These are phyloP conservation scores for Cyclaneusma minus DNA, from an alignment of 2,329 filamentous ascomycete genomes.

Conservation along the genomic window DNA sequence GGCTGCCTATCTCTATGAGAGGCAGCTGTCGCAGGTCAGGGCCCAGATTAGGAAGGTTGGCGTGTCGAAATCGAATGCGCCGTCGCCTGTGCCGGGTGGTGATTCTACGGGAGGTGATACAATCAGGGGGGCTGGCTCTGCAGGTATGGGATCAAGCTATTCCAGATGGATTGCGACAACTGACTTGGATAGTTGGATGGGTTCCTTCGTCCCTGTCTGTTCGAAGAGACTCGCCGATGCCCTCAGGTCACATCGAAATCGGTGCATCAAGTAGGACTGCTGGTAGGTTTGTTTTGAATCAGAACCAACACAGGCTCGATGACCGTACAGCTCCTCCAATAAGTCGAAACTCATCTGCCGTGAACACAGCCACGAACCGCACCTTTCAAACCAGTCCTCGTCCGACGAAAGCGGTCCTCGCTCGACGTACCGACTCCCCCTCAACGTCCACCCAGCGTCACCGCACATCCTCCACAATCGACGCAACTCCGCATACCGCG, in stretches of 20 bases:
- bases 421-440: constrained; percentile 14
- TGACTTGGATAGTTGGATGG: constrained; percentile 12
- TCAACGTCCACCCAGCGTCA: constrained; percentile 7
- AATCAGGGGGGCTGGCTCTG: constrained; percentile 36
- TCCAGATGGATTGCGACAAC: too few relatives aligned
- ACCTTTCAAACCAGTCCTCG: constrained; percentile 12
- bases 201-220: constrained; percentile 14
- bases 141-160: constrained; percentile 25
- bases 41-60: constrained; percentile 74
- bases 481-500: constrained; percentile 6
- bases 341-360: constrained; percentile 16
- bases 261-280: constrained; percentile 9
- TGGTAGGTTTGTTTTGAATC: constrained; percentile 7
- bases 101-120: constrained; percentile 23
- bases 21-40: constrained; percentile 76
- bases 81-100: constrained; percentile 38
- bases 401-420: constrained; percentile 11
- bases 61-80: constrained; percentile 37
- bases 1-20: constrained; percentile 84
- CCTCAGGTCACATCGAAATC: constrained; percentile 10
- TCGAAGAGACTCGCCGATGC: constrained; percentile 14
- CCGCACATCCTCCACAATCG: constrained; percentile 3
- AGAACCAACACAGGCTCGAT: constrained; percentile 1
- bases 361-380: constrained; percentile 15
- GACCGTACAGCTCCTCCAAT: constrained; percentile 14